Evolutionary conservation across 805 yeast species (phyloP).

Genomic region (Hanseniaspora nectarophila): DNA sequence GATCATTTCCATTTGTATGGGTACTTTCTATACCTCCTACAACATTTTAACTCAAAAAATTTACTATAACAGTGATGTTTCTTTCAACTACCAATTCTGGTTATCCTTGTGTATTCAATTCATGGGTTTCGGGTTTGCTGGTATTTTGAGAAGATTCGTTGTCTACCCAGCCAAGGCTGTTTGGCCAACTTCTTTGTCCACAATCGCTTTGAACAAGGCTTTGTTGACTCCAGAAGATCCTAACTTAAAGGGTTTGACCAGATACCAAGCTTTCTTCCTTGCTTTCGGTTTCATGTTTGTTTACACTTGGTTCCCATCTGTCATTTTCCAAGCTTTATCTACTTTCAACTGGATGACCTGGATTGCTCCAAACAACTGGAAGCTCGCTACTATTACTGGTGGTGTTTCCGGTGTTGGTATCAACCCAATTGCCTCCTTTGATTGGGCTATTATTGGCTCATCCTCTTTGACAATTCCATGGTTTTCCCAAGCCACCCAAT

Average conservation of each 20-base stretch:
- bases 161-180: conserved; percentile 50
- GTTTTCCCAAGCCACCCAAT: conserved; percentile 27
- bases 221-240: conserved; percentile 33
- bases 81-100: conserved; percentile 39
- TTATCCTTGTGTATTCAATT: conserved; percentile 48
- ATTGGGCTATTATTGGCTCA: conserved; percentile 36
- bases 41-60: conserved; percentile 30
- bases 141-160: conserved; percentile 44
- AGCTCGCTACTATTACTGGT: conserved; percentile 49
- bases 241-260: conserved; percentile 27
- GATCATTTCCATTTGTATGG: conserved; percentile 30
- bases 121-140: conserved; percentile 58
- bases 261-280: conserved; percentile 38
- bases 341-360: conserved; percentile 40
- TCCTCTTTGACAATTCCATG: conserved; percentile 36
- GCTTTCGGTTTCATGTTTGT: conserved; percentile 35
- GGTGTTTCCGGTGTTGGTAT: conserved; percentile 37
- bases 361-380: conserved; percentile 32
- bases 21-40: conserved; percentile 28
- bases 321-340: conserved; percentile 48
- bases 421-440: conserved; percentile 44
- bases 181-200: conserved; percentile 55
- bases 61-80: conserved; percentile 26
- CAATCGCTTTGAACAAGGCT: conserved; percentile 45
- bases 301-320: conserved; percentile 61